Evolutionary conservation across 441 rosid species (phyloP).

Genomic region (Macaranga tanarius): DNA sequence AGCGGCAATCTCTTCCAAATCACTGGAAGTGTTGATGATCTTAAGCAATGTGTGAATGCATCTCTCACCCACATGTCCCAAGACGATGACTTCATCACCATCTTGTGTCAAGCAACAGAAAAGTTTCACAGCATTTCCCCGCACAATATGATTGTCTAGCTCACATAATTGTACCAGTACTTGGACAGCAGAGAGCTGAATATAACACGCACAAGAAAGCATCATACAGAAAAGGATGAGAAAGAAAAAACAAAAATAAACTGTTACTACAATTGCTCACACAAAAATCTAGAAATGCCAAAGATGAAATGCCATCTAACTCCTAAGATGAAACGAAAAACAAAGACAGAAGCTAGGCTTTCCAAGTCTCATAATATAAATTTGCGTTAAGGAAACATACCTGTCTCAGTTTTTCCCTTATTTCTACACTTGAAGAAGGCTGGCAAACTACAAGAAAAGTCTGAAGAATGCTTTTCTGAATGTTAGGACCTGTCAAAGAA

Average conservation of each 20-base stretch:
- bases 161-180: slow-evolving; percentile 43
- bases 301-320: not conserved
- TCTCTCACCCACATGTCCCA: slow-evolving; percentile 34
- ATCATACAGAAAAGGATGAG: not conserved
- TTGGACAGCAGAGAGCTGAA: slow-evolving; percentile 41
- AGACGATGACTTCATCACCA: slow-evolving; percentile 25
- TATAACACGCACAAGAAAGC: not conserved
- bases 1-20: slow-evolving; percentile 31
- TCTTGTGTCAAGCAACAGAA: slow-evolving; percentile 39
- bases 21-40: slow-evolving; percentile 25
- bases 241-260: not conserved
- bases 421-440: slow-evolving; percentile 31
- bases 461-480: slow-evolving; percentile 37
- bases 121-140: slow-evolving; percentile 44
- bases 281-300: not conserved
- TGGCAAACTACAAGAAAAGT: slow-evolving; percentile 35
- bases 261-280: not conserved
- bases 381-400: slow-evolving; percentile 23
- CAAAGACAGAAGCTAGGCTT: not conserved
- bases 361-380: slow-evolving; percentile 3
- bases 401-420: slow-evolving; percentile 39
- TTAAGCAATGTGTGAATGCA: slow-evolving; percentile 31
- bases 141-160: slow-evolving; percentile 22
- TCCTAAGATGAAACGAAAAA: not conserved
- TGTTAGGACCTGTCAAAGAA: slow-evolving; percentile 37